These are phyloP conservation scores for Glonium stellatum DNA, from an alignment of 495 filamentous ascomycete species.

Conservation along the genomic window DNA sequence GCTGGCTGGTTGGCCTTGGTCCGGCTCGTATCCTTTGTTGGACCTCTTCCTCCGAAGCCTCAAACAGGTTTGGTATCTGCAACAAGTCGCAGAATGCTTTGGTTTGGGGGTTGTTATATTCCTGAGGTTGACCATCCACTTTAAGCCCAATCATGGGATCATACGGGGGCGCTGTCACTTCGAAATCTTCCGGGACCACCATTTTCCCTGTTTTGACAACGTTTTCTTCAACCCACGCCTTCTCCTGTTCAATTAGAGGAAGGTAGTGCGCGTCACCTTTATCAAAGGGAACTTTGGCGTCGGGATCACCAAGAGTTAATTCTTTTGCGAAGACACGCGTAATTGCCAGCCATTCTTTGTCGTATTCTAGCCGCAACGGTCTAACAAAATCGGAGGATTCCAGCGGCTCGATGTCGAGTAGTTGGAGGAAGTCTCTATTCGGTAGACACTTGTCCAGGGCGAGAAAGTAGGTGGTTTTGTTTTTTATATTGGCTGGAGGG, in stretches of 20 bases:
- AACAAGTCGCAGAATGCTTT: slow-evolving; percentile 67
- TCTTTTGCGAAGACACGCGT: slow-evolving; percentile 66
- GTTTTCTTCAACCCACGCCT: slow-evolving; percentile 70
- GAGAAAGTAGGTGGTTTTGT: slow-evolving; percentile 74
- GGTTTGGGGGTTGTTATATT: slow-evolving; percentile 82
- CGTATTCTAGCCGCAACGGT: slow-evolving; percentile 59
- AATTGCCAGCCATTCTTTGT: slow-evolving; percentile 93
- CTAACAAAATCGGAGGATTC: slow-evolving; percentile 13
- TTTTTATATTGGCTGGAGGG: slow-evolving; percentile 51
- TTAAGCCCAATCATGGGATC: slow-evolving; percentile 36
- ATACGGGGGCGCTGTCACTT: slow-evolving; percentile 64
- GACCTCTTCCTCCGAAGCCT: slow-evolving; percentile 61
- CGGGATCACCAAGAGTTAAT: slow-evolving; percentile 51
- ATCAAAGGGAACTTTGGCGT: slow-evolving; percentile 42
- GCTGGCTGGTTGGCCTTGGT: slow-evolving; percentile 12
- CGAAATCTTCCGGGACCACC: slow-evolving; percentile 68
- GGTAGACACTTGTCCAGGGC: slow-evolving; percentile 85
- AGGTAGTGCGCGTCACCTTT: slow-evolving; percentile 59
- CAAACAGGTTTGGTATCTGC: slow-evolving; percentile 70
- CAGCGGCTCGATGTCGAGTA: slow-evolving; percentile 51
- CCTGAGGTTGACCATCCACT: slow-evolving; percentile 48
- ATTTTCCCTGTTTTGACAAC: slow-evolving; percentile 54
- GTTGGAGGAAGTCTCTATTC: slow-evolving; percentile 70
- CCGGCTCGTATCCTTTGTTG: slow-evolving; percentile 41
- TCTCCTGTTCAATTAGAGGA: slow-evolving; percentile 54